A percentile compares a stretch with the other conserved stretches of the same genome.
These are phyloP conservation scores for Clavariopsis aquatica DNA, from an alignment of 495 filamentous ascomycete species.

Conservation along the genomic window DNA sequence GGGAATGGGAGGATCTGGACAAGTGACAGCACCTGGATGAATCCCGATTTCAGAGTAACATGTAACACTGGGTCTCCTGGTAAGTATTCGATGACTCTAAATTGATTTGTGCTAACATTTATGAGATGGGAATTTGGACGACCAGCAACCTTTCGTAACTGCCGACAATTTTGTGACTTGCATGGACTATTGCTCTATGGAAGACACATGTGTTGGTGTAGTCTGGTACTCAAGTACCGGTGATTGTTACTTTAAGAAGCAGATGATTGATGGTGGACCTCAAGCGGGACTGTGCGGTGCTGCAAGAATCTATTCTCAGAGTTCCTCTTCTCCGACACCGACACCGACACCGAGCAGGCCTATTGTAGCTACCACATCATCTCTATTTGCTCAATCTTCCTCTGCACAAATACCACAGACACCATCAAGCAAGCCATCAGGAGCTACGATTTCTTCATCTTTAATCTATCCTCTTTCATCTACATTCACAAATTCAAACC, in stretches of 20 bases:
- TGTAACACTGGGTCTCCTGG: neutral
- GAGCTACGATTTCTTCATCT: too few relatives aligned
- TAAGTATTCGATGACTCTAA: neutral
- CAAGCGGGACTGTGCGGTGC: neutral
- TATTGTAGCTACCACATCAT: neutral
- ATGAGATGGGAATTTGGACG: too few relatives aligned
- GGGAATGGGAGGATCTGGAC: neutral
- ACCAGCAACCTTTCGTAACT: neutral
- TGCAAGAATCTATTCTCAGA: neutral
- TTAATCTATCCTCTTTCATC: too few relatives aligned
- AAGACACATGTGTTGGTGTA: neutral
- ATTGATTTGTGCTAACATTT: too few relatives aligned
- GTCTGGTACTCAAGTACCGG: neutral
- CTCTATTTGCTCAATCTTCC: neutral
- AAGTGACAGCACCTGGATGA: neutral
- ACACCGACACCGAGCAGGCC: neutral
- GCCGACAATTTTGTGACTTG: neutral
- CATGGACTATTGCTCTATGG: neutral
- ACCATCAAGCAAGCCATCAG: too few relatives aligned
- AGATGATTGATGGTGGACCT: neutral
- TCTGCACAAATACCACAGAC: too few relatives aligned
- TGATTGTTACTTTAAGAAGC: neutral
- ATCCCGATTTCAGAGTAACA: neutral
- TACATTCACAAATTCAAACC: too few relatives aligned
- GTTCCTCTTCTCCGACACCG: too few relatives aligned